These are phyloP conservation scores for Elongisporangium anandrum DNA, from an alignment of 352 stramenopile genomes.

Conservation along the genomic window DNA sequence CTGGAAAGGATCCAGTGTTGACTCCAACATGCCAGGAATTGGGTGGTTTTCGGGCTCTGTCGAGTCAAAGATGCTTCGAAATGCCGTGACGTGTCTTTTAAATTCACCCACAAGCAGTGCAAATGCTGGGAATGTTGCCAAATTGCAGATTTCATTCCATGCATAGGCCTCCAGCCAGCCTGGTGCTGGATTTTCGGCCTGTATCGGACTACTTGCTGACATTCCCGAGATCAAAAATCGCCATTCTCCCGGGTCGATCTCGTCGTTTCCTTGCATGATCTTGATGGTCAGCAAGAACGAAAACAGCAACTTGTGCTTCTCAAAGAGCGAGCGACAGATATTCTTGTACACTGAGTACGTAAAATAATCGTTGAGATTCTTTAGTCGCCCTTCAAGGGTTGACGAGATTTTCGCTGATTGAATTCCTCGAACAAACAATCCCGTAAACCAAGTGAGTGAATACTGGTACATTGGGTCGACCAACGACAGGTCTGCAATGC, in stretches of 20 bases:
- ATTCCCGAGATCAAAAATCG: constrained; percentile 89
- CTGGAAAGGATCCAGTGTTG: constrained; percentile 77
- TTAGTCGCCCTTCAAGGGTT: constrained; percentile 77
- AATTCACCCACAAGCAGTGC: constrained; percentile 45
- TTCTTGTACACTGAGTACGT: constrained; percentile 94
- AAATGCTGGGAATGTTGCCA: constrained; percentile 70
- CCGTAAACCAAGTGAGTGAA: constrained; percentile 91
- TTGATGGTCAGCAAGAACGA: constrained; percentile 92
- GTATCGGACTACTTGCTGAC: constrained; percentile 45
- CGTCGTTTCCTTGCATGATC: constrained; percentile 61
- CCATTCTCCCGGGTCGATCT: constrained; percentile 90
- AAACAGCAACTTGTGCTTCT: constrained; percentile 94
- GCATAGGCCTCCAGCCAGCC: constrained; percentile 71
- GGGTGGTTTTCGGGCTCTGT: constrained; percentile 72
- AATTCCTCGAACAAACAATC: constrained; percentile 89
- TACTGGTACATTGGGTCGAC: constrained; percentile 96
- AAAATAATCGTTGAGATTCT: constrained; percentile 88
- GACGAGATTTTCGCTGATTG: constrained; percentile 76
- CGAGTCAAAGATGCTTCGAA: constrained; percentile 77
- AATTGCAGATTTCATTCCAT: constrained; percentile 72
- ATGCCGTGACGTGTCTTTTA: constrained; percentile 42
- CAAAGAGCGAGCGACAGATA: constrained; percentile 92
- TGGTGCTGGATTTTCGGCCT: constrained; percentile 74
- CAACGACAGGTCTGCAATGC: constrained; percentile 85
- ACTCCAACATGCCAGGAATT: constrained; percentile 52